Base-by-base conservation (phyloP, 2,329 filamentous ascomycete species). In the Xylariaceae sp. region DNA sequence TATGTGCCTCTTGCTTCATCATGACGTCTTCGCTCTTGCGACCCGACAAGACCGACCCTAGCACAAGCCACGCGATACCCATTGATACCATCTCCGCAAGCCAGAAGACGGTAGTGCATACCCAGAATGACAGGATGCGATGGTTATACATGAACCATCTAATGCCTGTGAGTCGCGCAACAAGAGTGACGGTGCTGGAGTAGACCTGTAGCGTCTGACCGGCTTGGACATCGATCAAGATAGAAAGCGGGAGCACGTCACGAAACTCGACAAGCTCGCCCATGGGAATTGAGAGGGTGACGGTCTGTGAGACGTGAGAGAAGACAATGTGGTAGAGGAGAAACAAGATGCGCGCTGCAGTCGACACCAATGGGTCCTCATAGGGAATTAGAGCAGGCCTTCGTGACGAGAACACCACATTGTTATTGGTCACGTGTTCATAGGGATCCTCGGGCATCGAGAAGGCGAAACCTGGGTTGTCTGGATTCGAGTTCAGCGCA, bases 81-180 rank as follows among this genome's bases (percentile, higher is more conserved):
- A 90, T 84, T 37, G 87, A 88, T 0, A 86, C 62, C 67, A 96
- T 80, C 69, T 94, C 92, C 11, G 86, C 84, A 1, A 78, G 71
- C 92, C 93, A 98, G 74, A 97, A 97, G 0, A 84, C 65, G 0
- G 78, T 73, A 0, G 87, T 90, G 67, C 92, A 89, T 1, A 87
- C 68, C 0, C 89, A 49, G 56, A 92, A 92, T 4, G 87, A 87
- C 1, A 86, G 72, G 31, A 95, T 68, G 11, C 89, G 86, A 76
- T 94, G 88, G 60, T 91, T 87, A 68, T 95, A 95, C 90, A 99
- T 96, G 53, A 93, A 67, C 86, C 90, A 95, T 45, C 89, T 79
- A 59, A 97, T 73, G 0, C 94, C 94, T 9, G 83, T 81, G 62
- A 97, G 86, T 50, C 86, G 83, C 4, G 94, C 93, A 24, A 83